phyloP scores from a whole-genome alignment of 169 alveolate genomes.

The Eimeria nieschulzi region DNA sequence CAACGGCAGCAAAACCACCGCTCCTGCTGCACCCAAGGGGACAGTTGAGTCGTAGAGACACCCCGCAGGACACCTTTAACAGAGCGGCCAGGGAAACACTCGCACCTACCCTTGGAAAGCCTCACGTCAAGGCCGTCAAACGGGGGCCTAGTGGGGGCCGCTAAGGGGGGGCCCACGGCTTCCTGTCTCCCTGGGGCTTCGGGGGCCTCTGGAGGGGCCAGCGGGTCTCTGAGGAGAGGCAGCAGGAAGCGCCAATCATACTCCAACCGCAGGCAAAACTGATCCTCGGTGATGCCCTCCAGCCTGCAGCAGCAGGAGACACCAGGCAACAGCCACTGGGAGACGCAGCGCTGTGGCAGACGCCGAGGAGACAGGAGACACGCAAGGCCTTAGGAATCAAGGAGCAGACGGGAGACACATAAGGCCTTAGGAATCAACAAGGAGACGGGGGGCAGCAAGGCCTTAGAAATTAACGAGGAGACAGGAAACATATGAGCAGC shows the following conservation, averaged over 20 bases:
- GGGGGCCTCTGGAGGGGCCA: background rate
- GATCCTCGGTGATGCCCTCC: conserved; percentile 20
- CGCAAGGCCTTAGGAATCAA: too few species aligned
- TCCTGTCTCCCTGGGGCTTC: background rate
- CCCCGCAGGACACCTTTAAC: too few species aligned
- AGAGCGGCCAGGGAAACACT: too few species aligned
- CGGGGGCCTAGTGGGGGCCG: background rate
- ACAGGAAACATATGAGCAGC: too few species aligned
- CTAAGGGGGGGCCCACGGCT: background rate
- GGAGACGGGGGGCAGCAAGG: background rate
- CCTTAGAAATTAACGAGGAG: too few species aligned
- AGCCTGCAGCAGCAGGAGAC: conserved; percentile 9
- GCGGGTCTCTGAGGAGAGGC: conserved; percentile 35
- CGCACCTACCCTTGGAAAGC: conserved; percentile 8
- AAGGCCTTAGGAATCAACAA: too few species aligned
- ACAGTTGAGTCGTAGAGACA: too few species aligned
- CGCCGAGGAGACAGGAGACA: background rate
- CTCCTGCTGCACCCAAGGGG: too few species aligned
- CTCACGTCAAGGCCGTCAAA: conserved; percentile 22
- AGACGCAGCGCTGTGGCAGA: background rate
- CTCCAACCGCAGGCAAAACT: conserved; percentile 35
- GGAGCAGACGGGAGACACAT: too few species aligned
- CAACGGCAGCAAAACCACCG: background rate
- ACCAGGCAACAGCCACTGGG: background rate
- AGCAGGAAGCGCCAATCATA: conserved; percentile 61